Percentiles rank a stretch among this genome's conserved stretches.
Evolutionary conservation across 2,329 filamentous ascomycete species (phyloP).

Genomic region (Chaetomium sp.): DNA sequence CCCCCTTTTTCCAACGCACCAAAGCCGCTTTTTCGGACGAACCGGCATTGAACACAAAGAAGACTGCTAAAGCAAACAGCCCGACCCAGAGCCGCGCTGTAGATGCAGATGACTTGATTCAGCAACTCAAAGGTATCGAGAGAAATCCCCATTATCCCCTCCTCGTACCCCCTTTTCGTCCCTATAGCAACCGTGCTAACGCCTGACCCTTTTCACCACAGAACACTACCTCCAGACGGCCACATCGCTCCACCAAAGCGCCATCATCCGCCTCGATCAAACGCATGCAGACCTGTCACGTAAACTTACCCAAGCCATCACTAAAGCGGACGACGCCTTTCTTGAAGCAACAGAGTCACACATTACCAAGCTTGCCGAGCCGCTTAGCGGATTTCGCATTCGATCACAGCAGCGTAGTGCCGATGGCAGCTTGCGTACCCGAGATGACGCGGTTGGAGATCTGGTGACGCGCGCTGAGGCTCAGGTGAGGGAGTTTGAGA

Average conservation of each 20-base stretch:
- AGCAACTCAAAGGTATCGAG: slow-evolving; percentile 13
- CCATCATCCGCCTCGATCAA: slow-evolving; percentile 10
- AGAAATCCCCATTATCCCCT: neutral
- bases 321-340: slow-evolving; percentile 7
- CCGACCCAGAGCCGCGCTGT: slow-evolving; percentile 3
- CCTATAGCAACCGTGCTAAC: neutral
- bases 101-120: slow-evolving; percentile 13
- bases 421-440: neutral
- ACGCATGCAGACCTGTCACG: slow-evolving; percentile 7
- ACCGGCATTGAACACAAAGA: neutral
- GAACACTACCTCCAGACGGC: slow-evolving; percentile 18
- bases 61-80: neutral
- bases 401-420: slow-evolving; percentile 6
- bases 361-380: slow-evolving; percentile 5
- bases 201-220: neutral
- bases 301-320: neutral
- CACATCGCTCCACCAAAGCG: slow-evolving; percentile 11
- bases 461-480: slow-evolving; percentile 6
- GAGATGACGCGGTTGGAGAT: slow-evolving; percentile 8
- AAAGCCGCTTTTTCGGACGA: slow-evolving; percentile 12
- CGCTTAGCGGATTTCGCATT: slow-evolving; percentile 14
- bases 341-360: slow-evolving; percentile 9
- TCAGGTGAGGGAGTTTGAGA: slow-evolving; percentile 10
- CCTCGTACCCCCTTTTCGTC: neutral
- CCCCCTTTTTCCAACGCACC: slow-evolving; percentile 16